Base-by-base conservation (phyloP, 139 green algal species). In the Ostreobium quekettii region DNA sequence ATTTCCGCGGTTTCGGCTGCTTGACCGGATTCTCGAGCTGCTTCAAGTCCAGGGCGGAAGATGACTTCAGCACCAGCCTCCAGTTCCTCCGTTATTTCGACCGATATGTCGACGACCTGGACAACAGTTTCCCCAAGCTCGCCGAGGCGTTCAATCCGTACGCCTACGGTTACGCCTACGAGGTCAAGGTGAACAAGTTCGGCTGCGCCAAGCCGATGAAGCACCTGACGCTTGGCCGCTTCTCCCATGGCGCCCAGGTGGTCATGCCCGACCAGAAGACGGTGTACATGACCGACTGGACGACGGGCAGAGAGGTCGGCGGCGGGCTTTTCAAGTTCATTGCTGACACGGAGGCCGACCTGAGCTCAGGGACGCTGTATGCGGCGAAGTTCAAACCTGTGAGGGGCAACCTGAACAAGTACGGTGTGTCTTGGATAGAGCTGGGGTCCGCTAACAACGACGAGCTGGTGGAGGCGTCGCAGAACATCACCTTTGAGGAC, bases 301-400 rank as follows among this genome's bases (percentile, higher is more conserved):
- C 42, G 19, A 53, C 42, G 19, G 74, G 68, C 37, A 15, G 42
- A 46, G 71, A 72, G 1, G 57, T 69, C 46, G 29, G 48, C 61
- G 26, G 49, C 3, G 68, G 42, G 6, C 68, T 79, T 38, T 73
- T 31, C 59, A 79, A 79, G 68, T 79, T 79, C 26, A 15, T 64
- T 11, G 56, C 56, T 15, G 26, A 64, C 47, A 26, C 2, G 8
- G n/a, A 58, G 22, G 39, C 30, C 15, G 71, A 81, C 71, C 69
- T 81, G 33, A 48, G 3, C 19, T 63, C 47, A 38, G 76, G 76
- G 31, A 74, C n/a, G 28, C 71, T 78, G 39, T 78, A 81, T 68
- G 76, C 57, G n/a, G 66, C 53, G 63, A 76, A 77, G 66, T 59
- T 72, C 19, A 65, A 6, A 2, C 32, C 11, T 24, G 11, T 28